These are phyloP conservation scores for Crassisporium funariophilum DNA, from an alignment of 768 basidiomycete species.

Conservation along the genomic window DNA sequence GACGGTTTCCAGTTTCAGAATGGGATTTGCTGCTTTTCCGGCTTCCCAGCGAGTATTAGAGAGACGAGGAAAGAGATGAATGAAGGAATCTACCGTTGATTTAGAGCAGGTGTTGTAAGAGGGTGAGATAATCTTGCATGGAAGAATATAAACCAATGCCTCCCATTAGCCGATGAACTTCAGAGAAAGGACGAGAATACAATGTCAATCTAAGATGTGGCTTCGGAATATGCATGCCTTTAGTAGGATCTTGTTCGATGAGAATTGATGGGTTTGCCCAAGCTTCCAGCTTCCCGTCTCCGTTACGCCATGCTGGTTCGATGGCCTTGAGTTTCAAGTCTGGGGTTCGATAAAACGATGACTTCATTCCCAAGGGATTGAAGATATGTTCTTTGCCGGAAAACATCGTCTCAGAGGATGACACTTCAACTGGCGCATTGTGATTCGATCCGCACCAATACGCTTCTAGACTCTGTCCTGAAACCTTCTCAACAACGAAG, in stretches of 20 bases:
- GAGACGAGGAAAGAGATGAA: not conserved
- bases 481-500: slow-evolving; percentile 32
- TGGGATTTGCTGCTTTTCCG: slow-evolving; percentile 10
- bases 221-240: slow-evolving; percentile 14
- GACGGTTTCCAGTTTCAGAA: slow-evolving; percentile 14
- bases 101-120: slow-evolving; percentile 32
- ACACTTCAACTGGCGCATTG: not conserved
- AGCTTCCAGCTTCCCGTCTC: slow-evolving; percentile 15
- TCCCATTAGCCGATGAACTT: slow-evolving; percentile 24
- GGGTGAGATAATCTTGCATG: slow-evolving; percentile 26
- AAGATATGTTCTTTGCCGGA: slow-evolving; percentile 34
- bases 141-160: slow-evolving; percentile 29
- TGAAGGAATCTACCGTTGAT: slow-evolving; percentile 24
- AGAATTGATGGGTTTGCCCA: slow-evolving; percentile 17
- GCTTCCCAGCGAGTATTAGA: not conserved
- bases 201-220: not conserved
- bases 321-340: slow-evolving; percentile 21
- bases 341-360: slow-evolving; percentile 29
- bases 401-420: too few relatives aligned
- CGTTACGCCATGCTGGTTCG: slow-evolving; percentile 18
- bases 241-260: slow-evolving; percentile 27
- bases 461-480: slow-evolving; percentile 28
- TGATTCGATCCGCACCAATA: slow-evolving; percentile 21
- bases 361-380: slow-evolving; percentile 29
- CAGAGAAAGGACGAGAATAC: not conserved